phyloP scores from a whole-genome alignment of 2,329 filamentous ascomycete genomes.

The Ceratocystis destructans region DNA sequence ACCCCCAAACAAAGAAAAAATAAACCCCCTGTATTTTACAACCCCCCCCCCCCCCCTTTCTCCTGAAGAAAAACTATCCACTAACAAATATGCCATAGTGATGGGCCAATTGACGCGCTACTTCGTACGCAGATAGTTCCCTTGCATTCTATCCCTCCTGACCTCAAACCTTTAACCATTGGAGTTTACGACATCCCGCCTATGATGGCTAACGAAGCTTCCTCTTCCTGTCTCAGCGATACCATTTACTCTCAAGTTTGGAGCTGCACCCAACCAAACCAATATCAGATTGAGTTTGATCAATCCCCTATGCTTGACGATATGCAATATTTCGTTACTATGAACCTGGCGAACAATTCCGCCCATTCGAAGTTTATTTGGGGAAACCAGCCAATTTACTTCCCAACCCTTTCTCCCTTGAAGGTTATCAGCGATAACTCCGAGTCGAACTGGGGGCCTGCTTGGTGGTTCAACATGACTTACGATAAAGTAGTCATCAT shows the following conservation, averaged over 20 bases:
- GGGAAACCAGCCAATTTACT: conserved; percentile 40
- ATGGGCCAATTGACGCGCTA: not conserved
- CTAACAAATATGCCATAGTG: not conserved
- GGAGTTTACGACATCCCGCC: conserved; percentile 46
- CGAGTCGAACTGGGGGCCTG: conserved; percentile 37
- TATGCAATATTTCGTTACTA: conserved; percentile 29
- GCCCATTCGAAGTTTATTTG: conserved; percentile 32
- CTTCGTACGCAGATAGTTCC: conserved; percentile 13
- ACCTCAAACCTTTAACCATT: conserved; percentile 38
- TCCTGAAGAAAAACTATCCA: not conserved
- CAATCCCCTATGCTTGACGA: conserved; percentile 23
- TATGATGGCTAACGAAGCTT: conserved; percentile 35
- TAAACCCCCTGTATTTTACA: too few species aligned
- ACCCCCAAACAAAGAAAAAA: too few species aligned
- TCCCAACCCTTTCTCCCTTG: conserved; percentile 30
- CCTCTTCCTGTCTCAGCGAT: conserved; percentile 44
- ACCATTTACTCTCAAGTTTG: conserved; percentile 43
- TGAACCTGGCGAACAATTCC: conserved; percentile 30
- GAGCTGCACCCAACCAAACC: conserved; percentile 44
- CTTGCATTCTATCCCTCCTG: conserved; percentile 28
- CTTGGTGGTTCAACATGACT: conserved; percentile 38
- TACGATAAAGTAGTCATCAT: conserved; percentile 47
- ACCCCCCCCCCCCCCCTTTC: not conserved
- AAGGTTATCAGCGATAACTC: conserved; percentile 39
- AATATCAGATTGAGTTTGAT: conserved; percentile 33